phyloP scores from a whole-genome alignment of 2,329 filamentous ascomycete species.

The Leptographium lundbergii region DNA sequence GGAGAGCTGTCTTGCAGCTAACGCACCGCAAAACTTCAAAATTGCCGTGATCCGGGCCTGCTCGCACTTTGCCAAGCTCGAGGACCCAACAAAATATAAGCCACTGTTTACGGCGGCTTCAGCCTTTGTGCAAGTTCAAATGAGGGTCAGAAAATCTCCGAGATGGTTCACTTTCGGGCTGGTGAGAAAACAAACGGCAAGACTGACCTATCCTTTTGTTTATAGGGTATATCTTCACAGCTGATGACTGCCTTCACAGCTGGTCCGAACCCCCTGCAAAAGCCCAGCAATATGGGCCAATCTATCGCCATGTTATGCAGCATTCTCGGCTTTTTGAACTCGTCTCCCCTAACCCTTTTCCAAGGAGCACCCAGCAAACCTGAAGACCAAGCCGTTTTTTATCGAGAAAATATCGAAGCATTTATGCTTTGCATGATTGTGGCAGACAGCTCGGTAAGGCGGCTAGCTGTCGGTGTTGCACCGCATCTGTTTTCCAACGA shows the following conservation, averaged over 20 bases:
- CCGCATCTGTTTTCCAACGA: constrained; percentile 32
- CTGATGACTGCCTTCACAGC: constrained; percentile 25
- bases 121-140: constrained; percentile 41
- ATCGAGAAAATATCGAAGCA: constrained; percentile 34
- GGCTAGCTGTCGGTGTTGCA: constrained; percentile 33
- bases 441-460: constrained; percentile 34
- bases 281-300: constrained; percentile 24
- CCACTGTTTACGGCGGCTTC: constrained; percentile 43
- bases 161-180: neutral
- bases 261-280: constrained; percentile 26
- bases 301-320: constrained; percentile 33
- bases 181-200: neutral
- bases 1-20: constrained; percentile 42
- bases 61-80: constrained; percentile 45
- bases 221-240: constrained; percentile 25
- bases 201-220: neutral
- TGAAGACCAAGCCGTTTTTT: constrained; percentile 24
- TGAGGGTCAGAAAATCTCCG: constrained; percentile 32
- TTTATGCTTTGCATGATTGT: constrained; percentile 43
- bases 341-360: constrained; percentile 37
- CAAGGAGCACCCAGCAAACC: constrained; percentile 23
- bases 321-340: constrained; percentile 45
- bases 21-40: constrained; percentile 46
- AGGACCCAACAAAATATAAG: constrained; percentile 34
- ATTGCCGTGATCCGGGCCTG: constrained; percentile 50